phyloP scores from a whole-genome alignment of 148 eudicot species.

The Chenopodium suecicum region DNA sequence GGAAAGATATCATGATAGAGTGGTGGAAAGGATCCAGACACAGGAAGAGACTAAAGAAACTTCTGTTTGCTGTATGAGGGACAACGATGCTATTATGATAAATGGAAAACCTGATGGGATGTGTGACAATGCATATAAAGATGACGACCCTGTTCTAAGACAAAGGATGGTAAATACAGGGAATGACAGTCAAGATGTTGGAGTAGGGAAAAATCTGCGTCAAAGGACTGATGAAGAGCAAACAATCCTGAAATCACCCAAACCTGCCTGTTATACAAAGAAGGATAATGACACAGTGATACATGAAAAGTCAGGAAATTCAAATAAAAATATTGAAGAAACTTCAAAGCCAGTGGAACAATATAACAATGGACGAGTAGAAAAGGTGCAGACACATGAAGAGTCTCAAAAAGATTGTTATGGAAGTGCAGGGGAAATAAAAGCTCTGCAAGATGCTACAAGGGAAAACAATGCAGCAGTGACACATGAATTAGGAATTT shows the following conservation, averaged over 20 bases:
- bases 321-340: background rate
- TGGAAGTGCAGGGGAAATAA: background rate
- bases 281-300: background rate
- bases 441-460: constrained; percentile 3
- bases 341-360: background rate
- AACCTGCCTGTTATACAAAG: background rate
- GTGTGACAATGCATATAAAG: background rate
- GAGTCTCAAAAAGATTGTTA: constrained; percentile 16
- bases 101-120: background rate
- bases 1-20: background rate
- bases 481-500: constrained; percentile 9
- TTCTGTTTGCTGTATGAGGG: background rate
- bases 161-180: background rate
- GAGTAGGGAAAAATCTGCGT: background rate
- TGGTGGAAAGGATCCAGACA: background rate
- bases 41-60: background rate
- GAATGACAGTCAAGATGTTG: background rate
- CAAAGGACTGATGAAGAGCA: background rate
- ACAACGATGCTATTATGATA: background rate
- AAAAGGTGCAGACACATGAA: constrained; percentile 7
- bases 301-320: background rate
- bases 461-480: background rate
- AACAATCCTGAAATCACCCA: background rate
- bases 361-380: background rate
- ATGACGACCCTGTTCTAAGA: background rate